Percentiles rank a stretch among this genome's conserved stretches.
phyloP scores from a whole-genome alignment of 371 early-diverging fungal genomes.

The Mucor ambiguus region DNA sequence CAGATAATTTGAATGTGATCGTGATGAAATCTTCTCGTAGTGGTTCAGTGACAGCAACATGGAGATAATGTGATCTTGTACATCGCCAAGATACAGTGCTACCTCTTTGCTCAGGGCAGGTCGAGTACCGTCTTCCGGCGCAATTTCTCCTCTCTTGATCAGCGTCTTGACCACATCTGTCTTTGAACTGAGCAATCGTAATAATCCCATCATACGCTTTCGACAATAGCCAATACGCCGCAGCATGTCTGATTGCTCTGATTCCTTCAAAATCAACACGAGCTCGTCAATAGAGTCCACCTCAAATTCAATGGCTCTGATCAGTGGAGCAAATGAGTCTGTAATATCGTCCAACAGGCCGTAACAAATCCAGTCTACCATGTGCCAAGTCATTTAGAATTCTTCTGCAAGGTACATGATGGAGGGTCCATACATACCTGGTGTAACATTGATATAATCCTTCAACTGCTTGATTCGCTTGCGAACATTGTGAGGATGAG shows the following conservation, averaged over 20 bases:
- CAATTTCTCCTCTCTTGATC: constrained; percentile 72
- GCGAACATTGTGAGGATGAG: constrained; percentile 78
- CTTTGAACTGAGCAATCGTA: constrained; percentile 77
- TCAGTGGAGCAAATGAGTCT: constrained; percentile 81
- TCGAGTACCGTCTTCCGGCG: constrained; percentile 37
- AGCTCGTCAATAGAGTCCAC: constrained; percentile 91
- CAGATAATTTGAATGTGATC: constrained; percentile 94
- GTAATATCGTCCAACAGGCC: constrained; percentile 86
- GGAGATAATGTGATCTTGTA: constrained; percentile 94
- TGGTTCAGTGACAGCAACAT: constrained; percentile 89
- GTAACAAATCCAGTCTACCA: constrained; percentile 87
- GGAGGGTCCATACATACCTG: constrained; percentile 33
- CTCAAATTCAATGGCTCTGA: constrained; percentile 82
- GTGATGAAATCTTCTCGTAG: constrained; percentile 88
- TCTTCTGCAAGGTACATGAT: not conserved
- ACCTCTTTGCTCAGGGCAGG: constrained; percentile 66
- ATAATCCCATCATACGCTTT: constrained; percentile 75
- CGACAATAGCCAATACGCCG: constrained; percentile 84
- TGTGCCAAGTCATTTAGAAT: not conserved
- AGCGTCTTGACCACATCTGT: constrained; percentile 81
- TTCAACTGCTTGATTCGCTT: constrained; percentile 73
- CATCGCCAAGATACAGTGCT: constrained; percentile 87
- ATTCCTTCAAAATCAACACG: constrained; percentile 86
- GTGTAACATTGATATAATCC: constrained; percentile 64
- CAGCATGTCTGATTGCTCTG: constrained; percentile 88